Conservation (phyloP, 768 basidiomycete species). For the Gymnopilus junonius region DNA sequence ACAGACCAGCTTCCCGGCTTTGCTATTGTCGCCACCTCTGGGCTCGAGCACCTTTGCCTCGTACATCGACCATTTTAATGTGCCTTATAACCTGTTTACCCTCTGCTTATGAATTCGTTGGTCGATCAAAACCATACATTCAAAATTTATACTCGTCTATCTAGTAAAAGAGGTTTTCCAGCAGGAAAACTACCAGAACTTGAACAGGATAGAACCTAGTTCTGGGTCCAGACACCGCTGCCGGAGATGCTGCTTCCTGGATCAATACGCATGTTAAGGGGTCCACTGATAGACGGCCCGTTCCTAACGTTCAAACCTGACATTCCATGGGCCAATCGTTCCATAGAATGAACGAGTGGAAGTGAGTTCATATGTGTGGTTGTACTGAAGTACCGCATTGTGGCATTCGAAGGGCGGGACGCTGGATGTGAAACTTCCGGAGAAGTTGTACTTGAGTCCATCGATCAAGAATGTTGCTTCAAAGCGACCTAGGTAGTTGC, state of each 20-base stretch:
- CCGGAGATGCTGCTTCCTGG: conserved; percentile 3
- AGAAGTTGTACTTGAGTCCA: conserved; percentile 2
- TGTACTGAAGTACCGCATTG: conserved; percentile 1
- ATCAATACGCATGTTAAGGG: conserved; percentile 1
- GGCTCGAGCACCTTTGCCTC: too few relatives aligned
- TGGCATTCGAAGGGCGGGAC: conserved; percentile 4
- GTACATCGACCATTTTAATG: too few relatives aligned
- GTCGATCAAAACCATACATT: too few relatives aligned
- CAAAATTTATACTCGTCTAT: too few relatives aligned
- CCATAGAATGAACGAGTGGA: neutral
- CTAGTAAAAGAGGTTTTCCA: too few relatives aligned
- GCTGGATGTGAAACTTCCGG: neutral
- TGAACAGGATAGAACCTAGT: too few relatives aligned
- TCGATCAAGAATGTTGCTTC: neutral
- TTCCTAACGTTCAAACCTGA: neutral
- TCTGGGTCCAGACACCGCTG: conserved; percentile 4
- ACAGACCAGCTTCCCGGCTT: too few relatives aligned
- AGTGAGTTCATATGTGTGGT: neutral
- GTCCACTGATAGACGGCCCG: neutral
- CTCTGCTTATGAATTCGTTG: too few relatives aligned
- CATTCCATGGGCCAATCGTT: neutral
- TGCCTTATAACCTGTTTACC: too few relatives aligned
- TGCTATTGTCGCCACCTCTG: too few relatives aligned
- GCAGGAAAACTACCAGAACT: too few relatives aligned
- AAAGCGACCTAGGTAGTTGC: conserved; percentile 3